A percentile compares a stretch with the other conserved stretches of the same genome.
Conservation (phyloP, 208 protist genomes). For the Trichomonas tenax region DNA sequence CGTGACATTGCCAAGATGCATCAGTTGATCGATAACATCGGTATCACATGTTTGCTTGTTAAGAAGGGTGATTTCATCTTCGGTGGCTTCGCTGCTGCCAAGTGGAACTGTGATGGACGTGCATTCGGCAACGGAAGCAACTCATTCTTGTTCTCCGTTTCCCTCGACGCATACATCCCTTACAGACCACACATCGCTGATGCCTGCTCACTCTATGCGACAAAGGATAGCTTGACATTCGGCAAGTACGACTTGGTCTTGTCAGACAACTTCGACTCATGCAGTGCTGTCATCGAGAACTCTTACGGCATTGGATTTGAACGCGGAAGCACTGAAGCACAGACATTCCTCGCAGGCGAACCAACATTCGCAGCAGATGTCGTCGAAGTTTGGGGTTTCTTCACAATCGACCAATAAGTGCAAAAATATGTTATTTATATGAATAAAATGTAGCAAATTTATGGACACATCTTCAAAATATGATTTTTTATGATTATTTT, state of each 20-base stretch:
- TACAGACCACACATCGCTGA: neutral
- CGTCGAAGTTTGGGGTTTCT: conserved; percentile 18
- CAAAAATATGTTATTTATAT: neutral
- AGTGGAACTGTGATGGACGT: neutral
- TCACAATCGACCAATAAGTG: neutral
- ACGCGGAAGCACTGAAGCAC: neutral
- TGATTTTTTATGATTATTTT: neutral
- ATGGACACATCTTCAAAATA: neutral
- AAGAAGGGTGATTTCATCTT: conserved; percentile 15
- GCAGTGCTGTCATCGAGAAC: neutral
- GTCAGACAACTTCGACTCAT: neutral
- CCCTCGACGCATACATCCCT: neutral
- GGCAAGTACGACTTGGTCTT: neutral
- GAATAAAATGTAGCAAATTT: neutral
- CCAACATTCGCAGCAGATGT: neutral
- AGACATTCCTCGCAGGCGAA: neutral
- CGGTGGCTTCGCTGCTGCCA: conserved; percentile 1
- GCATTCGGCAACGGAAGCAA: neutral
- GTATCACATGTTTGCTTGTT: neutral
- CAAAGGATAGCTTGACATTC: neutral
- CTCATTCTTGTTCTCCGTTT: neutral
- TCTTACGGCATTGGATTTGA: neutral
- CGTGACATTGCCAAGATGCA: neutral
- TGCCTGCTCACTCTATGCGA: neutral
- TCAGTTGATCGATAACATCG: neutral